Evolutionary conservation across 257 asterid genomes (phyloP).

Genomic region (Solanum arcanum): DNA sequence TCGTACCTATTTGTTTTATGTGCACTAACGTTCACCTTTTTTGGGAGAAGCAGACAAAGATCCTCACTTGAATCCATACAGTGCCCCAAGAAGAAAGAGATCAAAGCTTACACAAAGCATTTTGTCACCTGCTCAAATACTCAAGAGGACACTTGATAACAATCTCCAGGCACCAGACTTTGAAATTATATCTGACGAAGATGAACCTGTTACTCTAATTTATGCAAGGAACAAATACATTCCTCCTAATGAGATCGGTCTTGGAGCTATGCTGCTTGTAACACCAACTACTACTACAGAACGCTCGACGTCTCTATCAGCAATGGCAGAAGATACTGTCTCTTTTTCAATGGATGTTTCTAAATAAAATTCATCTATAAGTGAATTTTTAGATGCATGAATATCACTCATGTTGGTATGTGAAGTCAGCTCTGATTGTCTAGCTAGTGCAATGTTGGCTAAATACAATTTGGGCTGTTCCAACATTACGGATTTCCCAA

Average conservation of each 20-base stretch:
- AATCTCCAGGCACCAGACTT: background rate
- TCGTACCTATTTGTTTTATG: background rate
- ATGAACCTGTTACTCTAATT: conserved; percentile 15
- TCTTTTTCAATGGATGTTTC: background rate
- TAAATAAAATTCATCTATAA: background rate
- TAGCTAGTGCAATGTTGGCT: background rate
- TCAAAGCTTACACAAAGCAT: conserved; percentile 16
- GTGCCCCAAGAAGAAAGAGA: conserved; percentile 24
- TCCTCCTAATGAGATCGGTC: conserved; percentile 38
- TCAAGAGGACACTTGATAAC: conserved; percentile 9
- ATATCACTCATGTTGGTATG: background rate
- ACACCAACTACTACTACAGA: background rate
- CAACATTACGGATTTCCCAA: background rate
- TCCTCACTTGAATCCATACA: conserved; percentile 6
- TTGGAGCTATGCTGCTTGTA: conserved; percentile 24
- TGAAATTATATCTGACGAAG: background rate
- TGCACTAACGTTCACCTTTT: conserved; percentile 2
- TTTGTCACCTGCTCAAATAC: conserved; percentile 16
- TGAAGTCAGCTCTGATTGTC: background rate
- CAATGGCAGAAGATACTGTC: background rate
- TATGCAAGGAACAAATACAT: conserved; percentile 14
- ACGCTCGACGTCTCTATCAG: background rate
- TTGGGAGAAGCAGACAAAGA: background rate
- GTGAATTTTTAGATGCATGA: background rate
- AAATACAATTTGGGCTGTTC: background rate